Percentiles rank a stretch among this genome's conserved stretches.
These are phyloP conservation scores for Neurospora hispaniola DNA, from an alignment of 495 filamentous ascomycete genomes.

Conservation along the genomic window DNA sequence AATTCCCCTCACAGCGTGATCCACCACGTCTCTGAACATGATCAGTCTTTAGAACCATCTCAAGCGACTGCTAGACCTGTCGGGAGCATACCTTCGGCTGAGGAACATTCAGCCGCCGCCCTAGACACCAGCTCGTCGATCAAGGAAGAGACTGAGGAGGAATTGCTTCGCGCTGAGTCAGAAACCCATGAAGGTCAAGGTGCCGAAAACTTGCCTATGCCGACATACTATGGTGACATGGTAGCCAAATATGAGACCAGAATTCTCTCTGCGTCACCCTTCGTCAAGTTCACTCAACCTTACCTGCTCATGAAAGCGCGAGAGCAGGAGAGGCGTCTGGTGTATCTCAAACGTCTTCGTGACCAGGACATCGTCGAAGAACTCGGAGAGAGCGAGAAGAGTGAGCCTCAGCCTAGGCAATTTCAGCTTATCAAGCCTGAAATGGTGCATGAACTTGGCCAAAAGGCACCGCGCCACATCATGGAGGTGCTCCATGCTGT, in stretches of 20 bases:
- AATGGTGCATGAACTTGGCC: slow-evolving; percentile 77
- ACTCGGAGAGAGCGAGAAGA: slow-evolving; percentile 46
- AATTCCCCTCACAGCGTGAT: slow-evolving; percentile 1
- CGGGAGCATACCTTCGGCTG: not conserved
- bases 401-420: slow-evolving; percentile 41
- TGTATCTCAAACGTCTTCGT: slow-evolving; percentile 67
- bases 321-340: slow-evolving; percentile 75
- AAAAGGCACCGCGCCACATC: slow-evolving; percentile 68
- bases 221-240: slow-evolving; percentile 89
- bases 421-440: slow-evolving; percentile 89
- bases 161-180: slow-evolving; percentile 33
- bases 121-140: not conserved
- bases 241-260: slow-evolving; percentile 85
- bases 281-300: slow-evolving; percentile 88
- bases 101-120: slow-evolving; percentile 5
- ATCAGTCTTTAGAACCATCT: slow-evolving; percentile 6
- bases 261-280: slow-evolving; percentile 91
- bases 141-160: not conserved
- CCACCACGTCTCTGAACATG: not conserved
- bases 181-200: slow-evolving; percentile 46
- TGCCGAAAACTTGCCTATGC: slow-evolving; percentile 79
- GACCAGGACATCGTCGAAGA: slow-evolving; percentile 62
- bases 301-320: slow-evolving; percentile 86
- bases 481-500: slow-evolving; percentile 90
- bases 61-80: slow-evolving; percentile 4